Percentiles rank a stretch among this genome's conserved stretches.
Evolutionary conservation across 306 rosid species (phyloP).

Genomic region (Oemleria cerasiformis): DNA sequence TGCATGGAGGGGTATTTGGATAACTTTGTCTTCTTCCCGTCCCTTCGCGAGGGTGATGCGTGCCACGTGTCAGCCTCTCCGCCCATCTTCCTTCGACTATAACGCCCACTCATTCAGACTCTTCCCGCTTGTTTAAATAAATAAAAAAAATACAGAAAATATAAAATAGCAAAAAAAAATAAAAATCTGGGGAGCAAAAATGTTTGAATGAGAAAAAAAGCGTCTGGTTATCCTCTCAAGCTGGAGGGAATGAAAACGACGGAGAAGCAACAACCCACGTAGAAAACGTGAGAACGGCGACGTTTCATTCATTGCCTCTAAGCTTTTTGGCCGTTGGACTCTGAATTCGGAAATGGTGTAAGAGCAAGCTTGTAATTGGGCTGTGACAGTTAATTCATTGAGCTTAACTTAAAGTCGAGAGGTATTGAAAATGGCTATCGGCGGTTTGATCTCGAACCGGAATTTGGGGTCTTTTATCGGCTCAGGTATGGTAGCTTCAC

Average conservation of each 20-base stretch:
- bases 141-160: no score
- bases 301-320: neutral
- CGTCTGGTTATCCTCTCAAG: slow-evolving; percentile 52
- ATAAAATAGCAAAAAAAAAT: neutral
- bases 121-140: slow-evolving; percentile 39
- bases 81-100: slow-evolving; percentile 40
- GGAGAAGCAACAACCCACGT: neutral
- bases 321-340: slow-evolving; percentile 10
- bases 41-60: slow-evolving; percentile 23
- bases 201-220: slow-evolving; percentile 15
- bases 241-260: slow-evolving; percentile 11
- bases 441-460: slow-evolving; percentile 63
- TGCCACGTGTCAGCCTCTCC: slow-evolving; percentile 54
- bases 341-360: slow-evolving; percentile 32
- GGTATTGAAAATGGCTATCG: slow-evolving; percentile 53
- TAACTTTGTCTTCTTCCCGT: neutral
- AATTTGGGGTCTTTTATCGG: slow-evolving; percentile 54
- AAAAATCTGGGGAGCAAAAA: slow-evolving; percentile 3
- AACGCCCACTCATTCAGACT: slow-evolving; percentile 39
- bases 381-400: neutral
- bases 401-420: neutral
- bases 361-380: neutral
- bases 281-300: slow-evolving; percentile 30
- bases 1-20: slow-evolving; percentile 13
- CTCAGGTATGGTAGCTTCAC: slow-evolving; percentile 37